Base-by-base conservation (phyloP, 495 filamentous ascomycete species). In the Penicillium pancosmium region DNA sequence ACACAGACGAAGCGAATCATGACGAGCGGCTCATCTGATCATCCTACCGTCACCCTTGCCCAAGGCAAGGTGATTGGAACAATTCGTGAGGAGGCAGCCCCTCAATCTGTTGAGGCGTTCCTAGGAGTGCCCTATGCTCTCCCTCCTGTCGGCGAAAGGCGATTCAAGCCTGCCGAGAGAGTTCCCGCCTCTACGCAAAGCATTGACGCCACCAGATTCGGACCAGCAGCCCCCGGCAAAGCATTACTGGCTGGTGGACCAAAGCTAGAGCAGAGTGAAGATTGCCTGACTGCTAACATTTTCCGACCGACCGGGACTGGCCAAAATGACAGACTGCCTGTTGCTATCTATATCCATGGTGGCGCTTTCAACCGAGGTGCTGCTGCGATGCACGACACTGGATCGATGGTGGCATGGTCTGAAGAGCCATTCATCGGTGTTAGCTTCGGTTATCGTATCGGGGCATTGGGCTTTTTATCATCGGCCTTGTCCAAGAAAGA, bases 401-500 rank as follows among this genome's bases (percentile, higher is more conserved):
- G 77, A 0, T 80, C 76, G 46, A 83, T 88, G 66, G 77, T 83
- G 1, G 78, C 83, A 2, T 86, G 82, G 79, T 75, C 81, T 1
- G 74, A 79, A 23, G 72, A 72, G 10, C 80, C 80, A 5, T 78
- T 89, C 34, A 70, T 89, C 31, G 81, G 76, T 13, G 72, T 88
- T 23, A 86, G 80, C 65, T 86, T 88, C 64, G 86, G 85, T 11
- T 76, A 76, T 47, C 82, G 86, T 1, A 67, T 89, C 38, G 86
- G 86, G n/a, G 81, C 86, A 1, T 70, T 90, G 31, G 87, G 87
- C 7, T 90, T 89, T 60, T 54, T 88, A 34, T 79, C 86, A 5
- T 83, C 81, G 1, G 71, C 62, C 5, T 33, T 81, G 49, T 76
- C 78, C 0, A 79, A 79, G 4, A 76, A 79, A 48, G 80, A 84